Evolutionary conservation across 768 basidiomycete genomes (phyloP).

Genomic region (Hypholoma fasciculare): DNA sequence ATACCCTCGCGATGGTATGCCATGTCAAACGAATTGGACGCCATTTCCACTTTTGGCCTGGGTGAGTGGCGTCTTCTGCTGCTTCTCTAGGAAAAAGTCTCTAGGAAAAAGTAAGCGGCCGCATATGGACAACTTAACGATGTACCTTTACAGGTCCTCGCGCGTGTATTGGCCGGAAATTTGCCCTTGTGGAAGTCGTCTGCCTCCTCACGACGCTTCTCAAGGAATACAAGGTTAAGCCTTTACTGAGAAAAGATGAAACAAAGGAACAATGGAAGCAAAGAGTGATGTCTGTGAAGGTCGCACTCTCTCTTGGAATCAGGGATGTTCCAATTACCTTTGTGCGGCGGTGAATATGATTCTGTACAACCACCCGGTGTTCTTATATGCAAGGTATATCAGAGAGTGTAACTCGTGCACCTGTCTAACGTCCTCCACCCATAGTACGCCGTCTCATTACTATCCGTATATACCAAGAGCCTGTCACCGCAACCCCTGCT

Average conservation of each 20-base stretch:
- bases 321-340: conserved; percentile 33
- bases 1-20: conserved; percentile 53
- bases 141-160: conserved; percentile 39
- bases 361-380: too few relatives aligned
- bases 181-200: conserved; percentile 54
- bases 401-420: too few relatives aligned
- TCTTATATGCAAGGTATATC: too few relatives aligned
- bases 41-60: conserved; percentile 47
- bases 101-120: too few relatives aligned
- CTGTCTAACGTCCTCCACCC: too few relatives aligned
- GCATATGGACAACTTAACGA: too few relatives aligned
- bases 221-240: conserved; percentile 53
- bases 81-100: neutral
- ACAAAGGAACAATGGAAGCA: conserved; percentile 37
- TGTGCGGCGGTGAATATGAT: conserved; percentile 18
- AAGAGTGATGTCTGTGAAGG: conserved; percentile 35
- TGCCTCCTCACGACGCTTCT: conserved; percentile 53
- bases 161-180: conserved; percentile 55
- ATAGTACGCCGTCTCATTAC: too few relatives aligned
- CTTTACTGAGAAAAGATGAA: conserved; percentile 38
- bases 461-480: too few relatives aligned
- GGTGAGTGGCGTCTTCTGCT: conserved; percentile 21
- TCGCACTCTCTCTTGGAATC: conserved; percentile 36
- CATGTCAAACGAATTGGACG: conserved; percentile 39
- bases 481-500: too few relatives aligned